Conservation (phyloP, 2,329 filamentous ascomycete species). For the Venturia nashicola region DNA sequence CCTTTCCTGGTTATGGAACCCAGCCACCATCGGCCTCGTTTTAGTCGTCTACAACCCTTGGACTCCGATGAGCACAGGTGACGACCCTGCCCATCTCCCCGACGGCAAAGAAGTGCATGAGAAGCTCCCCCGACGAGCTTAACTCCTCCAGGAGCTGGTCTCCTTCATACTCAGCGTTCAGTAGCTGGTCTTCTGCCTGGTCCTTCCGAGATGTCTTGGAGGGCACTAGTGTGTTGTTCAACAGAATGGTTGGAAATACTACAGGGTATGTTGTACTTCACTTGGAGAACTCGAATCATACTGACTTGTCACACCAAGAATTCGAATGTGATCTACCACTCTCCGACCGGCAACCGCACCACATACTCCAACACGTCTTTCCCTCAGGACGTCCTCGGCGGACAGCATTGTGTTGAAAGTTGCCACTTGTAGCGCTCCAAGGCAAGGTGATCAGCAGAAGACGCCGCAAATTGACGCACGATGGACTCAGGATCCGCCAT, state of each 20-base stretch:
- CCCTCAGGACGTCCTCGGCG: slow-evolving; percentile 5
- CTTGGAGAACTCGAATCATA: too few relatives aligned
- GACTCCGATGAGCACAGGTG: neutral
- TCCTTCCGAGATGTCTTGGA: slow-evolving; percentile 57
- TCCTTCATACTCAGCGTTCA: neutral
- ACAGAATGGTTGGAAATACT: too few relatives aligned
- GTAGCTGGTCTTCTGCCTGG: slow-evolving; percentile 16
- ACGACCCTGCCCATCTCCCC: neutral
- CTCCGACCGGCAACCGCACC: too few relatives aligned
- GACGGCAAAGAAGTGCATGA: neutral
- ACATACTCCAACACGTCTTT: slow-evolving; percentile 4
- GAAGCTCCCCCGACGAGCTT: neutral
- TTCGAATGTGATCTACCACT: too few relatives aligned
- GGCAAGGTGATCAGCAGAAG: slow-evolving; percentile 13
- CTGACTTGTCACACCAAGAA: too few relatives aligned
- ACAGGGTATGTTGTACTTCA: too few relatives aligned
- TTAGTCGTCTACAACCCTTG: neutral
- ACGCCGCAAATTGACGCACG: slow-evolving; percentile 11
- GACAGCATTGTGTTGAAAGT: slow-evolving; percentile 5
- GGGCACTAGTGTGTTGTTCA: slow-evolving; percentile 53
- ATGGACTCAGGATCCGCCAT: too few relatives aligned
- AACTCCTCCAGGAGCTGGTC: neutral
- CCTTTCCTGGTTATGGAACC: neutral
- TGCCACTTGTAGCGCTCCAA: neutral
- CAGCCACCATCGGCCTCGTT: neutral